Evolutionary conservation across 106 monocot species (phyloP).

Genomic region (Phalaenopsis equestris): DNA sequence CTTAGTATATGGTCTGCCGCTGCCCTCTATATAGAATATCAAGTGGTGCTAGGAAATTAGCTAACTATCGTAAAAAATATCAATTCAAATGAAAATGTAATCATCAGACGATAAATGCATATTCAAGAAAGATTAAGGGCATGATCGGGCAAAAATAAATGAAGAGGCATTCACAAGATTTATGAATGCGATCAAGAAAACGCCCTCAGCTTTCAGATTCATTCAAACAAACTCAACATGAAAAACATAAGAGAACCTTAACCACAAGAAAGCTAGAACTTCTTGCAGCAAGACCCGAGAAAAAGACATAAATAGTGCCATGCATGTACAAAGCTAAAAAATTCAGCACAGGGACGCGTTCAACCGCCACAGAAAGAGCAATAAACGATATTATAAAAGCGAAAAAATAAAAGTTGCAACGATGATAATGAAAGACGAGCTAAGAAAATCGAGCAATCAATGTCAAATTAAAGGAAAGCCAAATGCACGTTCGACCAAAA

Average conservation of each 20-base stretch:
- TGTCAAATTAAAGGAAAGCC: neutral
- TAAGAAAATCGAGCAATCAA: neutral
- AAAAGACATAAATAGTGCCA: neutral
- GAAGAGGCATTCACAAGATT: neutral
- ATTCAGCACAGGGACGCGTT: neutral
- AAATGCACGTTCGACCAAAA: neutral
- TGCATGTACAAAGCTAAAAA: neutral
- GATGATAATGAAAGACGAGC: neutral
- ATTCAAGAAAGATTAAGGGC: neutral
- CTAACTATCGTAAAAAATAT: neutral
- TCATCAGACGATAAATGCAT: neutral
- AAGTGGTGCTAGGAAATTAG: neutral
- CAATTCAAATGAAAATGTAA: neutral
- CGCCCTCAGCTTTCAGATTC: neutral
- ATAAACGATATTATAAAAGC: neutral
- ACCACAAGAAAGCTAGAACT: neutral
- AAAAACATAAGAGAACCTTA: neutral
- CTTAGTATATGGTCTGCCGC: slow-evolving; percentile 90
- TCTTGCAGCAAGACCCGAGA: neutral
- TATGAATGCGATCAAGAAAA: neutral
- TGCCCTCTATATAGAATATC: slow-evolving; percentile 36
- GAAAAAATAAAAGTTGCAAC: neutral
- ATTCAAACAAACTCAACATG: neutral
- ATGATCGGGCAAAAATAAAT: neutral
- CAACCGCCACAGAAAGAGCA: neutral